Conservation (phyloP, 106 monocot genomes). For the Dioscorea zingiberensis region DNA sequence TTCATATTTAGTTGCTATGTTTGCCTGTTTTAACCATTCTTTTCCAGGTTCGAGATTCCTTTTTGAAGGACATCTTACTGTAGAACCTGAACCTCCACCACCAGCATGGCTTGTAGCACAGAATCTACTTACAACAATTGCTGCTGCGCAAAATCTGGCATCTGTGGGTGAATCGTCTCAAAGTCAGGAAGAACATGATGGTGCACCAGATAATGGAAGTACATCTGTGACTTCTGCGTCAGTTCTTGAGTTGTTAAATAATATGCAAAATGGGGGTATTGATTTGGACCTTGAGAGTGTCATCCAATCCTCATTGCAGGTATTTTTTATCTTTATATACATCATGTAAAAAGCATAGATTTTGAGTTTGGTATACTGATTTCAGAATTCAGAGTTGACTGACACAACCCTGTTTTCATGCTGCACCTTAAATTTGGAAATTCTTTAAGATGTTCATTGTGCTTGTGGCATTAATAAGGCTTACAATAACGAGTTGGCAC, state of each 20-base stretch:
- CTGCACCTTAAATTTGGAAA: too few species aligned
- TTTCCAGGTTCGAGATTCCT: slow-evolving; percentile 64
- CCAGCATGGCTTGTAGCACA: slow-evolving; percentile 98
- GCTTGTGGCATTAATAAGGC: too few species aligned
- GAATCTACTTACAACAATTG: slow-evolving; percentile 61
- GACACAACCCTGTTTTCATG: too few species aligned
- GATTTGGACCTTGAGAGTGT: slow-evolving; percentile 58
- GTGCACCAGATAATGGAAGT: slow-evolving; percentile 9
- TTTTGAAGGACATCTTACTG: slow-evolving; percentile 92
- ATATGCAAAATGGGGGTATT: slow-evolving; percentile 35
- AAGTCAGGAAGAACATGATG: slow-evolving; percentile 24
- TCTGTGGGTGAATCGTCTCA: slow-evolving; percentile 43
- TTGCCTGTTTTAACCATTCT: neutral
- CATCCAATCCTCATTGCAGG: slow-evolving; percentile 89
- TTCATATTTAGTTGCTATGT: neutral
- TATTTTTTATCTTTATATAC: slow-evolving; percentile 5
- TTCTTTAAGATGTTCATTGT: too few species aligned
- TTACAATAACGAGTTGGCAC: too few species aligned
- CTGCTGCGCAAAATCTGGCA: slow-evolving; percentile 62
- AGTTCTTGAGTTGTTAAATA: slow-evolving; percentile 53
- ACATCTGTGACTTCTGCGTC: slow-evolving; percentile 29
- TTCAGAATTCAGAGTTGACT: too few species aligned
- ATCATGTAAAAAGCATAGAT: too few species aligned
- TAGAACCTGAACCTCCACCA: slow-evolving; percentile 82
- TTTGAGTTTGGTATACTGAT: too few species aligned